phyloP scores from a whole-genome alignment of 139 green algal species.

The Microglena sp. region DNA sequence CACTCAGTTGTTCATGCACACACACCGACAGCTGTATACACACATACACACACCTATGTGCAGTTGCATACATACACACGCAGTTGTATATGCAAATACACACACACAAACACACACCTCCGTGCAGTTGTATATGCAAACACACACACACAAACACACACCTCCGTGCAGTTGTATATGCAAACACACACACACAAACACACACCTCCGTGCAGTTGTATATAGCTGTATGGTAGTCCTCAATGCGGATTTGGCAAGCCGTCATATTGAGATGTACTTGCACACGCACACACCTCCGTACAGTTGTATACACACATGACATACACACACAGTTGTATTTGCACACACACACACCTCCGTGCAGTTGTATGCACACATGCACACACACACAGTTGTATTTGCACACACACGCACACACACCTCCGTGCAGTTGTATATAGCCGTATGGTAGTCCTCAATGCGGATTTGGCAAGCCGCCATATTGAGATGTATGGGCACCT shows the following conservation, averaged over 20 bases:
- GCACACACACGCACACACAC: constrained; percentile 8
- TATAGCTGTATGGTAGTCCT: constrained; percentile 41
- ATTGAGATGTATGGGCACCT: constrained; percentile 26
- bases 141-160: background rate
- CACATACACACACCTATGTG: too few relatives aligned
- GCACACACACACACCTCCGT: too few relatives aligned
- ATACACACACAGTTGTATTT: too few relatives aligned
- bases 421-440: constrained; percentile 44
- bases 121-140: background rate
- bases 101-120: too few relatives aligned
- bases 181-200: background rate
- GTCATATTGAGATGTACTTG: constrained; percentile 74
- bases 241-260: constrained; percentile 47
- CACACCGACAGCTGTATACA: too few relatives aligned
- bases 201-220: constrained; percentile 43
- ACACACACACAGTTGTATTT: background rate
- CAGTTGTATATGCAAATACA: too few relatives aligned
- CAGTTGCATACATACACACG: too few relatives aligned
- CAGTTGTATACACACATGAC: too few relatives aligned
- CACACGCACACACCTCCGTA: too few relatives aligned
- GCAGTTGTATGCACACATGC: background rate
- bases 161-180: background rate
- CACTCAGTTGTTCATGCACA: too few relatives aligned
- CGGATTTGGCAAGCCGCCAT: constrained; percentile 46
- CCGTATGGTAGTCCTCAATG: constrained; percentile 38